Conservation (phyloP, 352 stramenopile genomes). For the Pythium grandisporangium region DNA sequence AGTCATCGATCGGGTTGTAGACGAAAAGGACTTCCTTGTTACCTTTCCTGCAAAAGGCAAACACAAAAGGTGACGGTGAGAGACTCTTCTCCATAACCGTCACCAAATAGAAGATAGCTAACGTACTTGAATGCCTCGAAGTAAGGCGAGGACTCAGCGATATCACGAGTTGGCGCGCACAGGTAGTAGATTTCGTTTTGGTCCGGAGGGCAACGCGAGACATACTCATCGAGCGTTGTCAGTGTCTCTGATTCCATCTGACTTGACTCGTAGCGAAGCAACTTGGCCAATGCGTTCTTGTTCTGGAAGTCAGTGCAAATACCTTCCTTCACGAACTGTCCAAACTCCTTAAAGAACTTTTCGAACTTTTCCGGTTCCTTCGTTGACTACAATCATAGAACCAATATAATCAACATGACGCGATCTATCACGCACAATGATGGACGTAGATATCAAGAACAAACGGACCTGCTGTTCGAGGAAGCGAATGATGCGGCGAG, state of each 20-base stretch:
- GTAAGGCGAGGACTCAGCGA: conserved; percentile 96
- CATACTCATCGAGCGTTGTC: conserved; percentile 98
- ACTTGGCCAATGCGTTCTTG: conserved; percentile 92
- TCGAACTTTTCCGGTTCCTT: conserved; percentile 97
- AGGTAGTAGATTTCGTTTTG: conserved; percentile 99
- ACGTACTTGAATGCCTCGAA: conserved; percentile 98
- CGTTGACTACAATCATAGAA: too few species aligned
- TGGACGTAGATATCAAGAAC: background rate
- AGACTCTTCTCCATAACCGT: too few species aligned
- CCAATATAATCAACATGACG: conserved; percentile 16
- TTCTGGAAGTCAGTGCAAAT: conserved; percentile 93
- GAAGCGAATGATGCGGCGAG: conserved; percentile 87
- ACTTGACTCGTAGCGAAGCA: conserved; percentile 98
- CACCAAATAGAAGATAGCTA: too few species aligned
- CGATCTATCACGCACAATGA: background rate
- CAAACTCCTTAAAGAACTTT: conserved; percentile 97
- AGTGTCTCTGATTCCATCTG: conserved; percentile 88
- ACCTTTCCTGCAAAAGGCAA: conserved; percentile 39
- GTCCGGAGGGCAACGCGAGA: conserved; percentile 90
- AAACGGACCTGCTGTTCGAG: conserved; percentile 70
- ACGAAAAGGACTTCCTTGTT: conserved; percentile 97
- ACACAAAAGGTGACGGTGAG: too few species aligned
- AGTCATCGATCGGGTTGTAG: conserved; percentile 99
- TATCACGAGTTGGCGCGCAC: conserved; percentile 90
- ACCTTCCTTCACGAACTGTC: conserved; percentile 97